Evolutionary conservation across 2,329 filamentous ascomycete genomes (phyloP), one percentile per base, ranked within the genome.

Genomic region (Fusarium miscanthi): DNA sequence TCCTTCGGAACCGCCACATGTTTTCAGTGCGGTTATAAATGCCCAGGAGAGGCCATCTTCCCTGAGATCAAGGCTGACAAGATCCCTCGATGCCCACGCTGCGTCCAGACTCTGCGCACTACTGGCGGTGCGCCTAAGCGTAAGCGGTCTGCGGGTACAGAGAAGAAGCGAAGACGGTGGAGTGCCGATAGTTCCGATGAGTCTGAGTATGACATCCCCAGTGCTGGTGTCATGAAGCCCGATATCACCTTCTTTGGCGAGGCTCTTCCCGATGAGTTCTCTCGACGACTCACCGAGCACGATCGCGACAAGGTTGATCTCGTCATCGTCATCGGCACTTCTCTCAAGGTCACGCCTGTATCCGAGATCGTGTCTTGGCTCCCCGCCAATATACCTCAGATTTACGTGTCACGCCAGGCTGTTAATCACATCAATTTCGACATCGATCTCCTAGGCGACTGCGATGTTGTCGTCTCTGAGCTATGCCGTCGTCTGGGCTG

Each of bases 211-310:
- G 82, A 84, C 69, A 89, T 93, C 42, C 90, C 90, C 5, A 86
- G 87, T 52, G 88, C 90, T 5, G 94, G 93, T 63, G 90, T 97
- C 79, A 97, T 97, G 94, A 97, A 93, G 87, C 96, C 96, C 13
- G 95, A 98, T 83, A 98, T 99, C 79, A 98, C 94, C 51, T 98
- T 99, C 85, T 98, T 98, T 78, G 95, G 95, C 75, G 96, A 99
- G 83, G 88, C 91, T 56, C 90, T 99, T 2, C 95, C 95, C 0
- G 90, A 93, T 75, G 89, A 90, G 74, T 99, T 99, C 82, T 93
- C 92, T 63, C 86, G 89, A 54, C 92, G 95, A 12, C 88, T 98
- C 19, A 90, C 93, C n/a, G 87, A 93, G 67, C 88, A 94, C 75
- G 96, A 99, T 81, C 90, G 90, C 66, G 89, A 94, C 72, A 86